A percentile compares a stretch with the other conserved stretches of the same genome.
Evolutionary conservation across 805 yeast species (phyloP).

Genomic region (Blastobotrys muscicola): DNA sequence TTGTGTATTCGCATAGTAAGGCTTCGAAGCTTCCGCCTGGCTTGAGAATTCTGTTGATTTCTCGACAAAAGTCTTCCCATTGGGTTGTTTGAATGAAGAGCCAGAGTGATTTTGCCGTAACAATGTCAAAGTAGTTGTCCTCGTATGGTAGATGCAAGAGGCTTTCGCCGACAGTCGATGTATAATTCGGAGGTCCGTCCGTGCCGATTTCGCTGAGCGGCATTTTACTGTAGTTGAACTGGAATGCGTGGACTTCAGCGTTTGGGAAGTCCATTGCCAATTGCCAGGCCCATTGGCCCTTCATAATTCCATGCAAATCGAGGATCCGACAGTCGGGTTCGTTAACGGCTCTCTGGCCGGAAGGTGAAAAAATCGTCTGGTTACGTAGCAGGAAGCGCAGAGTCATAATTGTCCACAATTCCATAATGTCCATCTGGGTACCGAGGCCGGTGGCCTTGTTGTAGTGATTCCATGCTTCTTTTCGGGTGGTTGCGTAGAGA

Average conservation of each 20-base stretch:
- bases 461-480: conserved; percentile 26
- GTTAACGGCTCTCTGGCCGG: conserved; percentile 2
- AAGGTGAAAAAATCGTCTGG: conserved; percentile 23
- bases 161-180: conserved; percentile 21
- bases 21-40: conserved; percentile 26
- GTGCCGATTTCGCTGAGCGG: conserved; percentile 8
- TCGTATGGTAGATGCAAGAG: conserved; percentile 23
- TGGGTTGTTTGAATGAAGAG: conserved; percentile 18
- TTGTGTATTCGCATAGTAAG: conserved; percentile 18
- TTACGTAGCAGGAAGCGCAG: conserved; percentile 21
- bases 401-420: conserved; percentile 27
- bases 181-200: conserved; percentile 24
- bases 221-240: conserved; percentile 13
- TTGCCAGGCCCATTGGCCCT: conserved; percentile 28
- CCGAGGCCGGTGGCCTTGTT: conserved; percentile 10
- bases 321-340: conserved; percentile 8
- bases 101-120: conserved; percentile 26
- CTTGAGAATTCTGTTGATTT: conserved; percentile 22
- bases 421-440: conserved; percentile 16
- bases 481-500: conserved; percentile 21
- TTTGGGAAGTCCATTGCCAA: conserved; percentile 25
- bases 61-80: conserved; percentile 21
- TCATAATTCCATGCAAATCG: conserved; percentile 19
- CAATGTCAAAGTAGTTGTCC: conserved; percentile 23
- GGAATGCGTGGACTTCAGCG: conserved; percentile 23